These are phyloP conservation scores for Aspergillus phoenicis DNA, from an alignment of 2,329 filamentous ascomycete species.

Conservation along the genomic window DNA sequence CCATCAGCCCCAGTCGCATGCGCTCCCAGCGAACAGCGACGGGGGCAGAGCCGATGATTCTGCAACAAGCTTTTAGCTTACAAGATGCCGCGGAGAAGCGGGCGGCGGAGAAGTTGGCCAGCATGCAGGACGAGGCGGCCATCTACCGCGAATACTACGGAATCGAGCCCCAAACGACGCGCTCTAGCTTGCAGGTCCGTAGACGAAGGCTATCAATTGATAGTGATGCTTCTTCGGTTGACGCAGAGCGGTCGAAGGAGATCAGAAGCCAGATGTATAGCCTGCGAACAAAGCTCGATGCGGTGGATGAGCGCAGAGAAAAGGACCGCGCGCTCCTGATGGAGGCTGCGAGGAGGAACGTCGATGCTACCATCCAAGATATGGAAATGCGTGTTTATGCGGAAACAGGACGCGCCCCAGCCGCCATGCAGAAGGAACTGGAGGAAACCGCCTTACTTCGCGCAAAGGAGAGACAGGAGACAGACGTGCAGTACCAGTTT, in stretches of 20 bases:
- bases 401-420: conserved; percentile 73
- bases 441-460: conserved; percentile 71
- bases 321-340: conserved; percentile 75
- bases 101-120: conserved; percentile 79
- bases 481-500: conserved; percentile 61
- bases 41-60: conserved; percentile 25
- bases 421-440: conserved; percentile 73
- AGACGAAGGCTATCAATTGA: conserved; percentile 70
- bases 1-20: conserved; percentile 38
- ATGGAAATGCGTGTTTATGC: conserved; percentile 81
- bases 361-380: conserved; percentile 72
- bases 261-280: conserved; percentile 79
- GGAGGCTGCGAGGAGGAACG: conserved; percentile 80
- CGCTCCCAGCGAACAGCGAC: conserved; percentile 36
- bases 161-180: conserved; percentile 49
- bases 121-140: conserved; percentile 71
- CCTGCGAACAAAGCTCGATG: conserved; percentile 66
- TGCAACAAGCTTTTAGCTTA: conserved; percentile 52
- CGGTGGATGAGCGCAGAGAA: conserved; percentile 52
- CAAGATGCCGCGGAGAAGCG: conserved; percentile 87
- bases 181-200: conserved; percentile 57
- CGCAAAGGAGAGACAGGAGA: conserved; percentile 64
- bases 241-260: conserved; percentile 68
- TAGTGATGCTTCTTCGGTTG: conserved; percentile 59
- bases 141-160: conserved; percentile 79